Base-by-base conservation (phyloP, 768 basidiomycete species). In the Mycena filopes region DNA sequence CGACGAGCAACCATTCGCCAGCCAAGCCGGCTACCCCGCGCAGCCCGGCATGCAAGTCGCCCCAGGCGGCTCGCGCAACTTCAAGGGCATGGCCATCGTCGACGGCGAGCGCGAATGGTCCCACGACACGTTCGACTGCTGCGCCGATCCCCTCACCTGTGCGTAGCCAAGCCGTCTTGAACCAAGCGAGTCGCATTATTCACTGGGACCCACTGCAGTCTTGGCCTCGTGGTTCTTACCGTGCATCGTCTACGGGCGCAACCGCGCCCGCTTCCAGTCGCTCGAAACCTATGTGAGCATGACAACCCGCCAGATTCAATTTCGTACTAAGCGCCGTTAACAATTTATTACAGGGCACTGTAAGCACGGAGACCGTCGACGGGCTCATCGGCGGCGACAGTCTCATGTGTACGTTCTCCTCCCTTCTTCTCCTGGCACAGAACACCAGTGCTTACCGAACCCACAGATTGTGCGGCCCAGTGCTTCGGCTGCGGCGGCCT, bases 31-130 rank as follows among this genome's bases (percentile, higher is more conserved):
- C 7, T 33, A 6, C 33, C 33, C 33, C 33, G 7, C n/a, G n/a
- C n/a, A n/a, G n/a, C n/a, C n/a, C n/a, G n/a, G n/a, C 50, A 65
- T 65, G 63, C 41, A 58, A 21, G 50, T 51, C 4, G 50, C 36
- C 18, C 21, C 46, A 2, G 56, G 64, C 7, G 57, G 57, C 3
- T 59, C 57, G 16, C 64, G 64, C 29, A 65, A 65, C 28, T 57
- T 57, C 42, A 55, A 59, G 16, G 29, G 29, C 26, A 43, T 65
- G 28, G 55, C 57, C 20, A 23, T 65, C 42, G 51, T 60, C 21
- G 64, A 65, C 41, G 57, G 64, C 49, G 47, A 65, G 23, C 64
- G 64, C 25, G 64, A 60, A 48, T 65, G 64, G 57, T 65, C 64
- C n/a, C 28, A 60, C 38, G 57, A 48, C 21, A 31, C 56, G 20